A percentile compares a stretch with the other conserved stretches of the same genome.
phyloP scores from a whole-genome alignment of 176 grass and related monocot genomes.

The Zoysia pacifica region DNA sequence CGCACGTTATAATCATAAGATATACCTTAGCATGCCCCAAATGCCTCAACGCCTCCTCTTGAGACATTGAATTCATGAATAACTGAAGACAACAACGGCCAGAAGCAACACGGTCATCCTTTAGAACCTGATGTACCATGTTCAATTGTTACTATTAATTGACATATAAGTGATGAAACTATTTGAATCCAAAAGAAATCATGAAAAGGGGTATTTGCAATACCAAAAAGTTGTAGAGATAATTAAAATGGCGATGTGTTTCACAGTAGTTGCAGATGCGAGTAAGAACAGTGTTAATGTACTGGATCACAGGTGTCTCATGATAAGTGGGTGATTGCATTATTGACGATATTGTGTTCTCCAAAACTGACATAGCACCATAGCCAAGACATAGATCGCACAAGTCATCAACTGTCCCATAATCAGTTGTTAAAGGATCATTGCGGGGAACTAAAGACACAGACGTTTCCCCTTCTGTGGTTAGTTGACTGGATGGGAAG shows the following conservation, averaged over 20 bases:
- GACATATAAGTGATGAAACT: background rate
- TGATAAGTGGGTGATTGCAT: slow-evolving; percentile 57
- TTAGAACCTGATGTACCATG: slow-evolving; percentile 68
- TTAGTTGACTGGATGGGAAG: slow-evolving; percentile 64
- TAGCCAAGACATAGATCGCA: slow-evolving; percentile 89
- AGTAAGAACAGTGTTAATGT: slow-evolving; percentile 70
- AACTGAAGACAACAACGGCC: slow-evolving; percentile 95
- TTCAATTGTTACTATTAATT: slow-evolving; percentile 36
- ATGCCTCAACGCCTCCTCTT: slow-evolving; percentile 92
- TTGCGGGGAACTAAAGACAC: slow-evolving; percentile 57
- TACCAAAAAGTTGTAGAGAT: slow-evolving; percentile 98
- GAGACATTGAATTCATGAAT: slow-evolving; percentile 86
- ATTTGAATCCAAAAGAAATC: slow-evolving; percentile 23
- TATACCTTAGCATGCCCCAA: slow-evolving; percentile 84
- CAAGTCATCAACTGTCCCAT: slow-evolving; percentile 91
- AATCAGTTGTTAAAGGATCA: slow-evolving; percentile 89
- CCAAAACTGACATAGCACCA: slow-evolving; percentile 82
- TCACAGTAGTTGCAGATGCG: slow-evolving; percentile 96
- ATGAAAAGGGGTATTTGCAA: slow-evolving; percentile 15
- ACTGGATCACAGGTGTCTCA: slow-evolving; percentile 59
- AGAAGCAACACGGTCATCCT: slow-evolving; percentile 90
- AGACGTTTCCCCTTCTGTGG: slow-evolving; percentile 48
- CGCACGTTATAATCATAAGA: slow-evolving; percentile 26
- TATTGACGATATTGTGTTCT: slow-evolving; percentile 62
- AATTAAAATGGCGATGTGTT: slow-evolving; percentile 97